Evolutionary conservation across 2,329 filamentous ascomycete species (phyloP).

Genomic region (Sporothrix dimorphospora): DNA sequence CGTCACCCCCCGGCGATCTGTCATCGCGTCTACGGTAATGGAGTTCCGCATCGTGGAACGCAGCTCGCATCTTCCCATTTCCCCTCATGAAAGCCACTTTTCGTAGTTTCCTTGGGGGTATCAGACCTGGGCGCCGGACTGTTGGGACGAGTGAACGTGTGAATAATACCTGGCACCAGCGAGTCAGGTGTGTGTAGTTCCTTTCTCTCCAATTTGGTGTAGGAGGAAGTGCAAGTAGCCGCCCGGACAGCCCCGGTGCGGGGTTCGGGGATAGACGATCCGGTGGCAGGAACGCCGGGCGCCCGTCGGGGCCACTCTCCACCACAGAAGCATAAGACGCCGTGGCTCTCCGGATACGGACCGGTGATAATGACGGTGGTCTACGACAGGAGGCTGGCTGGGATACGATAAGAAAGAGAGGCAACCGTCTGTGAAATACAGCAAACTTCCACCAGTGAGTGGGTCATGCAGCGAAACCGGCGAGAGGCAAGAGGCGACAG

Average conservation of each 20-base stretch:
- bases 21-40: not conserved
- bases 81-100: not conserved
- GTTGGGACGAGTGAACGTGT: not conserved
- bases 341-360: not conserved
- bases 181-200: not conserved
- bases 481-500: not conserved
- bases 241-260: slow-evolving; percentile 2
- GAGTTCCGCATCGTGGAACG: not conserved
- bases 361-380: not conserved
- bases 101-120: not conserved
- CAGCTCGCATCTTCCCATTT: not conserved
- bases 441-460: no score
- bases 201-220: not conserved
- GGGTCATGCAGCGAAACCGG: not conserved
- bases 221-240: not conserved
- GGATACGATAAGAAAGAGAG: not conserved
- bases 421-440: no score
- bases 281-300: not conserved
- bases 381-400: not conserved
- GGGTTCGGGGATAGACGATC: slow-evolving; percentile 9
- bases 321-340: no score
- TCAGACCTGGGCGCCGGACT: not conserved
- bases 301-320: no score
- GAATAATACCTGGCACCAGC: not conserved
- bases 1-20: not conserved